Base-by-base conservation (phyloP, 176 grass and related monocot species). In the Carex myosuroides region DNA sequence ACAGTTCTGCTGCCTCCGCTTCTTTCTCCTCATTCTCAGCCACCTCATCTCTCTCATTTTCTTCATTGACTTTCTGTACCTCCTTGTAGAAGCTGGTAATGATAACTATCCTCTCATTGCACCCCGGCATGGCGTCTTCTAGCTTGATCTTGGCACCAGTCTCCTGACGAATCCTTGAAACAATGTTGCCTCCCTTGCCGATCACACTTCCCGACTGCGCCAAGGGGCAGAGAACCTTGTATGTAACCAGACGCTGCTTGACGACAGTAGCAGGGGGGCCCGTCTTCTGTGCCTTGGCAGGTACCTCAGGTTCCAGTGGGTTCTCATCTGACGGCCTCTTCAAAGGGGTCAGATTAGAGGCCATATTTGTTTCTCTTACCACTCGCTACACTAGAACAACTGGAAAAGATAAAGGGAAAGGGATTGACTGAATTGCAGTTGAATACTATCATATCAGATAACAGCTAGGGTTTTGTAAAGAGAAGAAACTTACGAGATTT, bases 131-230 rank as follows among this genome's bases (percentile, higher is more conserved):
- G 60, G 64, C 71, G 60, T 88, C 91, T 74, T 99, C 91, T 26
- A 99, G 88, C 44, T 88, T 90, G 61, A 99, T 92, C 58, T 60
- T 99, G 10, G 88, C 91, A 79, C 91, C 72, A 1, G 94, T 94
- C 24, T 99, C 89, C 60, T 88, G 64, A 39, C 90, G 90, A 84
- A 99, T 99, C 82, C 84, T 99, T 84, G 81, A 64, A 20, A 99
- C 91, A 87, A 95, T 84, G 30, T 87, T 55, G 2, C 96, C 96
- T 72, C 81, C 88, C 88, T 84, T 99, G 33, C 96, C 96, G 13
- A 99, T 99, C 66, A 95, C 87, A 86, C 91, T 92, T 58, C 90
- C 96, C 56, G 93, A 92, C 71, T 92, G 91, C 13, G 91, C 89
- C 55, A 80, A 22, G 20, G 96, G 96, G 80, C 96, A 99, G 8